Evolutionary conservation across 768 basidiomycete genomes (phyloP), one percentile per base, ranked within the genome.

Genomic region (Tulasnella sp.): DNA sequence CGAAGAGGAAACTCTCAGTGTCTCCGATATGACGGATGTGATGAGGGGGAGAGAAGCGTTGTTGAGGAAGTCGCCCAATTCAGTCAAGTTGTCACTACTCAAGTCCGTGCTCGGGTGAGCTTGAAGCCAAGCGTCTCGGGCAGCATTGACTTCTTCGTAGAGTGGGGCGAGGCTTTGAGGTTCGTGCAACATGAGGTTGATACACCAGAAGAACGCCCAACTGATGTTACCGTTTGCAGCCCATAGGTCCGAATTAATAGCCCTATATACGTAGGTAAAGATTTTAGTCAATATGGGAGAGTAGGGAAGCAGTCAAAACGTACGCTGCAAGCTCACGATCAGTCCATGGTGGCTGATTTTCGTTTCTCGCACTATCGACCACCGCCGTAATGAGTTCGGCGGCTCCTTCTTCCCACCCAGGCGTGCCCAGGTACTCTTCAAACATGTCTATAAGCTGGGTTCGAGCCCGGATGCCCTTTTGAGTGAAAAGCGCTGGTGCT

Each of bases 171-270:
- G n/a, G n/a, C n/a, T n/a, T n/a, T n/a, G n/a, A 40, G 79, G 79
- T 75, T 76, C 28, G 31, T 80, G 73, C 7, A 80, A 74, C 22
- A 44, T 22, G 37, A 76, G 73, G 22, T 24, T 42, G 37, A 80
- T 31, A 11, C 37, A 9, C 79, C 79, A 80, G 73, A 41, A 76
- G 9, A 78, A 77, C 3, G 81, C 82, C 60, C 42, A 74, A 58
- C 78, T 77, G 41, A 81, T 81, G n/a, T n/a, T n/a, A n/a, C n/a
- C n/a, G n/a, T n/a, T n/a, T n/a, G n/a, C n/a, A n/a, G n/a, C n/a
- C n/a, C n/a, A n/a, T n/a, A n/a, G n/a, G n/a, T n/a, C n/a, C n/a
- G n/a, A n/a, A n/a, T n/a, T n/a, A n/a, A n/a, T 58, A 20, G 72
- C 22, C 18, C 73, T 72, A 34, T 28, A 48, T 41, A 78, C 50